These are phyloP conservation scores for Saccharum spontaneum DNA, from an alignment of 176 grass and related monocot genomes.

Conservation along the genomic window DNA sequence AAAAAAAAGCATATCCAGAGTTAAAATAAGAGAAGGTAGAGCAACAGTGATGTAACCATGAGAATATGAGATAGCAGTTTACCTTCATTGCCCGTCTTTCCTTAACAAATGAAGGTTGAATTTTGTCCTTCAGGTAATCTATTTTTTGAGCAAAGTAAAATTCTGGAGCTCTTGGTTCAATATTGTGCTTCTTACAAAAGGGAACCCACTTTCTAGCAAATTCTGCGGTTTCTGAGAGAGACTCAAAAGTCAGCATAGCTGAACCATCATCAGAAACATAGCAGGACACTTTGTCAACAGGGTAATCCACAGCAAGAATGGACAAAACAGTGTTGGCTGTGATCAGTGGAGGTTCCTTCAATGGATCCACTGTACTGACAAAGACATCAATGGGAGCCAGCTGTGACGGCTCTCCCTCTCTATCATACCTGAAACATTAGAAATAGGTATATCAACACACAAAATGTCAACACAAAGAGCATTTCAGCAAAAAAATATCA, in stretches of 20 bases:
- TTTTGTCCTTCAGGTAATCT: slow-evolving; percentile 97
- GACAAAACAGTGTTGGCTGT: slow-evolving; percentile 89
- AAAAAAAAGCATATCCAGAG: slow-evolving; percentile 26
- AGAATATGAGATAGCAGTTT: slow-evolving; percentile 22
- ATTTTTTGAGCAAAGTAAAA: slow-evolving; percentile 99
- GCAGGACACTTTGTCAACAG: slow-evolving; percentile 90
- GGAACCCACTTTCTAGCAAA: slow-evolving; percentile 94
- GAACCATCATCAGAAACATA: slow-evolving; percentile 97
- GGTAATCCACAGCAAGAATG: slow-evolving; percentile 87
- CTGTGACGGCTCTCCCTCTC: slow-evolving; percentile 88
- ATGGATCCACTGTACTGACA: slow-evolving; percentile 92
- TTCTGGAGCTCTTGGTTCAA: slow-evolving; percentile 85
- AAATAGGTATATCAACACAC: slow-evolving; percentile 21
- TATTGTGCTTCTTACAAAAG: slow-evolving; percentile 87
- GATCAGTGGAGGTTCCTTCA: slow-evolving; percentile 88
- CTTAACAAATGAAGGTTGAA: slow-evolving; percentile 97
- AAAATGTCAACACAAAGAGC: slow-evolving; percentile 10
- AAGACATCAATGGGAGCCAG: slow-evolving; percentile 81
- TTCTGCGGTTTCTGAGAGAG: slow-evolving; percentile 81
- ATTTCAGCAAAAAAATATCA: neutral
- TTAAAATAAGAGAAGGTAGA: slow-evolving; percentile 11
- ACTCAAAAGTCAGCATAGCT: slow-evolving; percentile 81
- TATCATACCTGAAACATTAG: slow-evolving; percentile 64
- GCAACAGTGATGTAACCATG: slow-evolving; percentile 20
- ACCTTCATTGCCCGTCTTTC: slow-evolving; percentile 99